Conservation (phyloP, 352 stramenopile species). For the Elongisporangium senticosum region DNA sequence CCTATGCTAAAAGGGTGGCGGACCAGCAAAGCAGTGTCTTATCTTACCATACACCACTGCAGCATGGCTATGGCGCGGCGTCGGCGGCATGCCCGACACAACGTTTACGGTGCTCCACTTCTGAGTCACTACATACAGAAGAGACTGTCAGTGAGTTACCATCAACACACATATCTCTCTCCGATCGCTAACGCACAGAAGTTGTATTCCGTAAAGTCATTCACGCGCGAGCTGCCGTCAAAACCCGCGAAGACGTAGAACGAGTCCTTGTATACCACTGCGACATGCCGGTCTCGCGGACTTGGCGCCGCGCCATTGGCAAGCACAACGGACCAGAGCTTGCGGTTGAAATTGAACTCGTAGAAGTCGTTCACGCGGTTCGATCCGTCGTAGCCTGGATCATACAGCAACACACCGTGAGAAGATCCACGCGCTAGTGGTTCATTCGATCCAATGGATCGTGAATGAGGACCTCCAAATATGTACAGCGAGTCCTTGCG, state of each 20-base stretch:
- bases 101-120: conserved; percentile 72
- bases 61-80: conserved; percentile 93
- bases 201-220: conserved; percentile 95
- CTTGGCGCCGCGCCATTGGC: conserved; percentile 68
- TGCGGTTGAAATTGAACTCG: conserved; percentile 88
- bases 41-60: conserved; percentile 84
- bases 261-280: conserved; percentile 89
- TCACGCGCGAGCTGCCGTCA: conserved; percentile 89
- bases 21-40: conserved; percentile 1
- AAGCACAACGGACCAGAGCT: conserved; percentile 67
- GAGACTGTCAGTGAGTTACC: conserved; percentile 1
- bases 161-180: conserved; percentile 2
- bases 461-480: conserved; percentile 62
- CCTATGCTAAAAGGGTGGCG: not conserved
- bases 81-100: conserved; percentile 82
- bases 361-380: conserved; percentile 94
- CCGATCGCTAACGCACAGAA: conserved; percentile 63
- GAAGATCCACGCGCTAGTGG: conserved; percentile 13
- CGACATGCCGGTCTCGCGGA: conserved; percentile 92
- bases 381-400: conserved; percentile 86
- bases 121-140: conserved; percentile 51
- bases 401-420: conserved; percentile 5
- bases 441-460: conserved; percentile 13
- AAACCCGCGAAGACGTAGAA: conserved; percentile 96
- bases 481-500: conserved; percentile 92